Conservation (phyloP, 225 moss, liverwort and hornwort species). For the Pseudoscleropodium purum region DNA sequence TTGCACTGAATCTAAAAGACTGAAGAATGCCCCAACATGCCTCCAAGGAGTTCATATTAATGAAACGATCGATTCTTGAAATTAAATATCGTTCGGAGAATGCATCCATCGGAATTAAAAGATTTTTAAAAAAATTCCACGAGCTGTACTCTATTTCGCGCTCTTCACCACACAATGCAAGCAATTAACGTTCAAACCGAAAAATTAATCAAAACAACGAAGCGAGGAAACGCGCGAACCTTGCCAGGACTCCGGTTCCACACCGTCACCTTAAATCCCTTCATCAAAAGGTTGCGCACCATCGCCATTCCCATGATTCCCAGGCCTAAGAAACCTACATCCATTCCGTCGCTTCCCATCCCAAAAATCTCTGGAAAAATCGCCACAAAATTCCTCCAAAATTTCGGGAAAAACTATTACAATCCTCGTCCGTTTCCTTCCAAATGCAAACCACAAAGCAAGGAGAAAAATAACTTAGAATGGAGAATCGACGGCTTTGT, state of each 20-base stretch:
- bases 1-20: background rate
- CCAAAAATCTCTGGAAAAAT: background rate
- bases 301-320: conserved; percentile 88
- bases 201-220: no score
- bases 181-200: background rate
- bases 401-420: background rate
- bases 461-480: background rate
- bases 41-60: background rate
- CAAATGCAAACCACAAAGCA: background rate
- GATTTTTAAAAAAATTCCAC: background rate
- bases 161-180: background rate
- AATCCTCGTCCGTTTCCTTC: background rate
- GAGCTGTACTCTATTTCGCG: background rate
- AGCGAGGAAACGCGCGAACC: conserved; percentile 16
- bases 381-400: background rate
- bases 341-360: conserved; percentile 33
- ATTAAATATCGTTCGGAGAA: background rate
- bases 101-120: background rate
- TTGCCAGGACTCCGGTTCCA: conserved; percentile 83
- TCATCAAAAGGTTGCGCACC: conserved; percentile 76
- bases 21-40: background rate
- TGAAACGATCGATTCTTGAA: background rate
- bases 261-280: conserved; percentile 74
- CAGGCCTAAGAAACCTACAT: conserved; percentile 76
- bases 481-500: background rate